These are phyloP conservation scores for Monosporascus sp. DNA, from an alignment of 2,329 filamentous ascomycete genomes.

Conservation along the genomic window DNA sequence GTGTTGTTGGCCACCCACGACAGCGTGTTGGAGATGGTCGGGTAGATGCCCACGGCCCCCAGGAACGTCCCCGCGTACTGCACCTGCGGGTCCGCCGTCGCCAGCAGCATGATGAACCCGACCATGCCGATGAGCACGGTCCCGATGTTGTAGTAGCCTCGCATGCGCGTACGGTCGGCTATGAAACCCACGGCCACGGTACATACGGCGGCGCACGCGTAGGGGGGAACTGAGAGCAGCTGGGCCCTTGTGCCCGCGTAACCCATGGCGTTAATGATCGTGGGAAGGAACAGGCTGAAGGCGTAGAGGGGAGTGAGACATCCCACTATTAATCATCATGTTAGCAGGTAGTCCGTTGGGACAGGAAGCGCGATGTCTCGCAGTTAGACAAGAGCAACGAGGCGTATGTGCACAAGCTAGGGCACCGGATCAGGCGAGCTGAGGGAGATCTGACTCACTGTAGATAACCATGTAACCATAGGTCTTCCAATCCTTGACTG, in stretches of 20 bases:
- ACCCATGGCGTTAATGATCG: conserved; percentile 32
- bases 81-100: conserved; percentile 37
- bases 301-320: not conserved
- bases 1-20: conserved; percentile 55
- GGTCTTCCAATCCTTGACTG: conserved; percentile 39
- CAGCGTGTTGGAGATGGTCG: conserved; percentile 48
- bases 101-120: conserved; percentile 52
- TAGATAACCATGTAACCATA: conserved; percentile 39
- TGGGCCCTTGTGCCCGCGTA: conserved; percentile 30
- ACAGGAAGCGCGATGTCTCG: too few relatives aligned
- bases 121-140: conserved; percentile 44
- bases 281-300: conserved; percentile 31
- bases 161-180: conserved; percentile 45
- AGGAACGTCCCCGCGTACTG: conserved; percentile 53
- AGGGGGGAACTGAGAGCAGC: conserved; percentile 32
- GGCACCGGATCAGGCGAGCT: not conserved
- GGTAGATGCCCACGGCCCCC: conserved; percentile 48
- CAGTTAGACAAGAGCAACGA: too few relatives aligned
- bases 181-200: conserved; percentile 33
- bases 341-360: not conserved
- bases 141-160: conserved; percentile 48
- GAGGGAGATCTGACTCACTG: conserved; percentile 14
- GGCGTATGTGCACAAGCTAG: too few relatives aligned
- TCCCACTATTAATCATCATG: conserved; percentile 1
- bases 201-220: conserved; percentile 27